Conservation (phyloP, 2,329 filamentous ascomycete species). For the Nemania diffusa region DNA sequence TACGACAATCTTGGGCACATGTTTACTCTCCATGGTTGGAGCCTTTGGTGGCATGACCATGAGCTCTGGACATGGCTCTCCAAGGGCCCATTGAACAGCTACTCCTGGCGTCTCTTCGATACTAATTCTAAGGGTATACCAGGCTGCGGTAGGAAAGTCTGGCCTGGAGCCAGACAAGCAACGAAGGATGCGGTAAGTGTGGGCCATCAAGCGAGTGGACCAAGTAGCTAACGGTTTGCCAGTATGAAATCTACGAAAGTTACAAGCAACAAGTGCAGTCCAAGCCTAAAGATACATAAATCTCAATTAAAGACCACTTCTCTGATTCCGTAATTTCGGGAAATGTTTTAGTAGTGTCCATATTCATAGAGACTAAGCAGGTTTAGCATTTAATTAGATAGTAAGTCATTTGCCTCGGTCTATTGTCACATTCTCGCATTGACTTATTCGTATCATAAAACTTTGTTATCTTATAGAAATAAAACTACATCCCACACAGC, state of each 20-base stretch:
- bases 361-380: too few species aligned
- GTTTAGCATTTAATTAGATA: too few species aligned
- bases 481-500: too few species aligned
- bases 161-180: constrained; percentile 40
- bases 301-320: background rate
- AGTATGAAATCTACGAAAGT: constrained; percentile 9
- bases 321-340: too few species aligned
- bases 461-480: too few species aligned
- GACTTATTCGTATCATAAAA: too few species aligned
- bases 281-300: constrained; percentile 4
- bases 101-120: constrained; percentile 45
- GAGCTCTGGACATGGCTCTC: constrained; percentile 43
- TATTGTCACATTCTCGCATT: too few species aligned
- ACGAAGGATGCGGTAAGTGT: constrained; percentile 39
- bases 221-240: background rate
- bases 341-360: too few species aligned
- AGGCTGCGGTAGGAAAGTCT: constrained; percentile 43
- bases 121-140: constrained; percentile 43
- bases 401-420: too few species aligned
- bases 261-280: constrained; percentile 7
- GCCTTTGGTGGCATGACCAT: constrained; percentile 43
- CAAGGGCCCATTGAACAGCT: constrained; percentile 43
- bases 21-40: constrained; percentile 39
- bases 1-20: constrained; percentile 44
- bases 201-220: background rate